Evolutionary conservation across 306 rosid species (phyloP).

Genomic region (Comarum palustre): DNA sequence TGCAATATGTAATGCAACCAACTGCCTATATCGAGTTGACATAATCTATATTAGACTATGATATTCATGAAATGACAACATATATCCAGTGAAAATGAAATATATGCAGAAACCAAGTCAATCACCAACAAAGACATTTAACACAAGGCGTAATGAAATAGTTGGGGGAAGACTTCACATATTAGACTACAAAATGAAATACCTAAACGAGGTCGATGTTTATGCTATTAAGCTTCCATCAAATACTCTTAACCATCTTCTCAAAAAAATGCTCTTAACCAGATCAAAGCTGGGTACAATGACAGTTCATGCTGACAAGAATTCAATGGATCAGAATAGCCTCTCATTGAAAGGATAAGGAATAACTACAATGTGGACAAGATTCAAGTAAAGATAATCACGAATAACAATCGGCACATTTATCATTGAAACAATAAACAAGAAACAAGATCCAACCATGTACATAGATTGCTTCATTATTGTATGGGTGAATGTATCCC

Average conservation of each 20-base stretch:
- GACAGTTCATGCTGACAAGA: neutral
- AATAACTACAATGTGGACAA: neutral
- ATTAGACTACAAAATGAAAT: too few species aligned
- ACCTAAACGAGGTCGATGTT: too few species aligned
- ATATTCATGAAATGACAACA: too few species aligned
- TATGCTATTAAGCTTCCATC: too few species aligned
- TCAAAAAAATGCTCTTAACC: neutral
- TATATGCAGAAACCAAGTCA: too few species aligned
- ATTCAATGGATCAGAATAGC: neutral
- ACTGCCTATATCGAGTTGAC: too few species aligned
- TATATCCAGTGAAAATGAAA: too few species aligned
- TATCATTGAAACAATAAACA: neutral
- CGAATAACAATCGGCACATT: neutral
- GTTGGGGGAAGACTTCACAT: too few species aligned
- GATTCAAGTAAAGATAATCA: neutral
- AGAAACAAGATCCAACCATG: neutral
- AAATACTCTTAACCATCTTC: neutral
- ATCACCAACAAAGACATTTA: too few species aligned
- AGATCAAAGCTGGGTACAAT: neutral
- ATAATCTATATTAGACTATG: too few species aligned
- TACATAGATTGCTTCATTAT: conserved; percentile 3
- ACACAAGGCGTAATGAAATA: too few species aligned
- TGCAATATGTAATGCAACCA: too few species aligned
- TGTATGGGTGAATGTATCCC: neutral
- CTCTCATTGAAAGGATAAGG: neutral